Percentiles rank a stretch among this genome's conserved stretches.
Evolutionary conservation across 1,284 basidiomycete species (phyloP).

Genomic region (Uromyces viciae-fabae): DNA sequence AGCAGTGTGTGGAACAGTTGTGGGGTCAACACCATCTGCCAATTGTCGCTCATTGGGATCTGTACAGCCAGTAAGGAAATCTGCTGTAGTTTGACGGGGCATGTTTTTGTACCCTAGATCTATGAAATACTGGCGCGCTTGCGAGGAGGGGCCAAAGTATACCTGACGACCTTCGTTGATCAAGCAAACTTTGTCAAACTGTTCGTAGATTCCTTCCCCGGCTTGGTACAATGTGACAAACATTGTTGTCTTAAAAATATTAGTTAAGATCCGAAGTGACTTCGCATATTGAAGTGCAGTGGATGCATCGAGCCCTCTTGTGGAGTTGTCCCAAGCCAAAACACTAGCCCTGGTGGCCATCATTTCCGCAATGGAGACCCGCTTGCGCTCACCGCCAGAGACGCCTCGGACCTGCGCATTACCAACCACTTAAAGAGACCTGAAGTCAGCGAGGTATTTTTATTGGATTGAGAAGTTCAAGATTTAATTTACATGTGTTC

Average conservation of each 20-base stretch:
- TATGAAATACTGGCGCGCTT: constrained; percentile 74
- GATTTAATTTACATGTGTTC: constrained; percentile 13
- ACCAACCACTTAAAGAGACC: constrained; percentile 55
- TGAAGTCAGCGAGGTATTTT: background rate
- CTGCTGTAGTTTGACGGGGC: constrained; percentile 67
- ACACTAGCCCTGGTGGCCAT: constrained; percentile 57
- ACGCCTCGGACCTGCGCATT: constrained; percentile 63
- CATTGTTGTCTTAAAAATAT: constrained; percentile 56
- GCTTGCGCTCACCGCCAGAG: constrained; percentile 62
- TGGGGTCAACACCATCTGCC: constrained; percentile 52
- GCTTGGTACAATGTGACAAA: constrained; percentile 60
- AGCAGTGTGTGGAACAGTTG: constrained; percentile 49
- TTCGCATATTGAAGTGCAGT: constrained; percentile 64
- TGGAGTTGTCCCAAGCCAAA: constrained; percentile 59
- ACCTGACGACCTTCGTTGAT: constrained; percentile 77
- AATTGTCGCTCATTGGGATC: constrained; percentile 56
- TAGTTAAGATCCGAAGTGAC: constrained; percentile 61
- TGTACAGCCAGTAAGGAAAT: constrained; percentile 58
- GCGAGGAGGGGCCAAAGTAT: constrained; percentile 69
- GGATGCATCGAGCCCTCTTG: constrained; percentile 69
- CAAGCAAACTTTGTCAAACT: constrained; percentile 66
- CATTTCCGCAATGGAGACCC: constrained; percentile 64
- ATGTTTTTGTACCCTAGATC: constrained; percentile 63
- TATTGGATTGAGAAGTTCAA: background rate
- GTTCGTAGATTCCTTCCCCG: constrained; percentile 59